Evolutionary conservation across 805 yeast species (phyloP), one percentile per base, ranked within the genome.

Genomic region (Suhomyces emberorum): DNA sequence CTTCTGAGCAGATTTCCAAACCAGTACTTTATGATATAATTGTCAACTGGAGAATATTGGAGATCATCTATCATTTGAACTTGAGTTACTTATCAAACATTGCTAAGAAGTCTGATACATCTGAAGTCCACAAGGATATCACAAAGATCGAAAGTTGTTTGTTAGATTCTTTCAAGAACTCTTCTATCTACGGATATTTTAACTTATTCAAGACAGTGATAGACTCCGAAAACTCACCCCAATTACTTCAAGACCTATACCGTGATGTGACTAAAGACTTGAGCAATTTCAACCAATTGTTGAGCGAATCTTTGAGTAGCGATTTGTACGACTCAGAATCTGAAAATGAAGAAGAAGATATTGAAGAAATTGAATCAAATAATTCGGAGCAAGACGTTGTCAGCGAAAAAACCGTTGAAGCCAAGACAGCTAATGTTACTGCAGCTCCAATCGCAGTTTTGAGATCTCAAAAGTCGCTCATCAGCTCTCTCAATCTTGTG

Each of bases 31-130:
- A 56, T 39, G 55, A 47, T 1, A 38, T 61, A 3, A 25, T 67
- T 2, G 47, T 54, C n/a, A 44, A 52, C 24, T 67, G 70, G 70
- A 57, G 72, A 46, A 32, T 65, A 4, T 41, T 64, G 35, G 69
- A 59, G 27, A 48, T 66, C 10, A 42, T 59, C 11, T 55, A 63
- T 38, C 57, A 59, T 39, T 48, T 66, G 35, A 63, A 55, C 34
- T 36, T 56, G 15, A 45, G 41, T n/a, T 63, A 57, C 34, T 51
- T 65, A 41, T 48, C 48, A 15, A 12, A 33, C 34, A 12, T 44
- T 6, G 40, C 37, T n/a, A 22, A 41, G 10, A 37, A 44, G 18
- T 25, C 42, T 4, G 44, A 33, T 11, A 29, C 47, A n/a, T 38
- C 28, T 19, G 44, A 42, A 15, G 37, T 54, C 22, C 21, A 25